These are phyloP conservation scores for Sphaceloma murrayae DNA, from an alignment of 2,329 filamentous ascomycete genomes.

Conservation along the genomic window DNA sequence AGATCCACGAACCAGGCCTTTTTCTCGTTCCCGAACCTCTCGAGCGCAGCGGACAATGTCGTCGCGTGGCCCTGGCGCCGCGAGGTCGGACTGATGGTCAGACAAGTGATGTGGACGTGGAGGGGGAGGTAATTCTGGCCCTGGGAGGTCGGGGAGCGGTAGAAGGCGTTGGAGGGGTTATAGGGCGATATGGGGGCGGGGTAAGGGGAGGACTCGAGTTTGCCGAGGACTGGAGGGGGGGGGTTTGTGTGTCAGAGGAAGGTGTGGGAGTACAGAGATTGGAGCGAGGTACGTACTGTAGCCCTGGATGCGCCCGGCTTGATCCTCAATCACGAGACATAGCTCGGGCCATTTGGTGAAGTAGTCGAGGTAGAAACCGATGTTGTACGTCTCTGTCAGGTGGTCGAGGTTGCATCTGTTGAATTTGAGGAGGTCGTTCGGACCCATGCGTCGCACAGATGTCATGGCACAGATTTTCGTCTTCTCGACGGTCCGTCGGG, in stretches of 20 bases:
- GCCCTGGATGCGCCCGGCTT: conserved; percentile 78
- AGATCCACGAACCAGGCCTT: conserved; percentile 92
- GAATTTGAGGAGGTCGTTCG: conserved; percentile 76
- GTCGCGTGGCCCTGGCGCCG: conserved; percentile 80
- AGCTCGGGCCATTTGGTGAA: conserved; percentile 91
- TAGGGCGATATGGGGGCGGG: conserved; percentile 64
- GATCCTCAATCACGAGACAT: conserved; percentile 84
- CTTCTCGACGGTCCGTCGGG: neutral
- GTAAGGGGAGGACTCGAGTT: conserved; percentile 73
- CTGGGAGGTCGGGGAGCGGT: conserved; percentile 29
- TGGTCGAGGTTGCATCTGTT: conserved; percentile 94
- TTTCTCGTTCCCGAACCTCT: conserved; percentile 70
- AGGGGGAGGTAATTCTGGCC: conserved; percentile 79
- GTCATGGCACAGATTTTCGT: too few relatives aligned
- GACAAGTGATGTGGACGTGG: conserved; percentile 94
- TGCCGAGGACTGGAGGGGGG: conserved; percentile 70
- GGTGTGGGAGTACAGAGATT: neutral
- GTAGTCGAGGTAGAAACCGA: conserved; percentile 92
- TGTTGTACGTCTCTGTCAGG: conserved; percentile 94
- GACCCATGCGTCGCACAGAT: conserved; percentile 74
- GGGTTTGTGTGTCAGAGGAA: conserved; percentile 11
- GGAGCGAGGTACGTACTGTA: conserved; percentile 59
- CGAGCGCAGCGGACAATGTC: conserved; percentile 69
- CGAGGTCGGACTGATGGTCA: conserved; percentile 82
- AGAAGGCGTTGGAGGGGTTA: conserved; percentile 41